Evolutionary conservation across 495 filamentous ascomycete species (phyloP), one percentile per base, ranked within the genome.

Genomic region (Hypoxylon rickii): DNA sequence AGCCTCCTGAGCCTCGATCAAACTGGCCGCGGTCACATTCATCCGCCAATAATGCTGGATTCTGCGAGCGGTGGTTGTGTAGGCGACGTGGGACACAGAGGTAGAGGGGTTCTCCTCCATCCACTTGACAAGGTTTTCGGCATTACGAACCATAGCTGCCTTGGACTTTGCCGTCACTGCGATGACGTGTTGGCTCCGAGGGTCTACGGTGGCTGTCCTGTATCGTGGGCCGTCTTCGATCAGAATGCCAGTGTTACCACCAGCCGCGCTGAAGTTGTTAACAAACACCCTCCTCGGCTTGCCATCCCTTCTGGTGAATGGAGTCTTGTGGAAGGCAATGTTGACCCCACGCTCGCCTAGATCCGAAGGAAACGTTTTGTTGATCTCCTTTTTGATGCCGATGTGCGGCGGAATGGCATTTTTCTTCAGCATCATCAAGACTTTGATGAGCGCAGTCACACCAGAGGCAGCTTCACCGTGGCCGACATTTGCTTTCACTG

Each of bases 381-480:
- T 96, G 83, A 78, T 94, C 82, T 70, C 82, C 7, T 77, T 83
- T 74, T 96, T 94, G 76, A 93, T 93, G n/a, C 90, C 90, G 50
- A 89, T 85, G 56, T 94, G 90, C 6, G 90, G 88, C 4, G 91
- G 90, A 41, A 97, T 96, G 26, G 76, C 78, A 63, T 86, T 88
- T 65, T 93, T 87, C 69, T 87, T 79, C 70, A 96, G 73, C 92
- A 96, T 96, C 70, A 96, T 69, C 41, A 96, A 69, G 1, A 93
- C 84, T 72, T 97, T 97, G 68, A 90, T 79, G 16, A 97, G 76
- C 1, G 88, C 84, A 1, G 88, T 87, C 24, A 94, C 81, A 47
- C 92, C 92, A 37, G 92, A 95, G 0, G 87, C 90, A 33, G 91
- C 88, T 66, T 96, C 92, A 26, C 86, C 91, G 70, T 97, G 93